These are phyloP conservation scores for Calonectria pseudoreteaudii DNA, from an alignment of 2,329 filamentous ascomycete species.

Conservation along the genomic window DNA sequence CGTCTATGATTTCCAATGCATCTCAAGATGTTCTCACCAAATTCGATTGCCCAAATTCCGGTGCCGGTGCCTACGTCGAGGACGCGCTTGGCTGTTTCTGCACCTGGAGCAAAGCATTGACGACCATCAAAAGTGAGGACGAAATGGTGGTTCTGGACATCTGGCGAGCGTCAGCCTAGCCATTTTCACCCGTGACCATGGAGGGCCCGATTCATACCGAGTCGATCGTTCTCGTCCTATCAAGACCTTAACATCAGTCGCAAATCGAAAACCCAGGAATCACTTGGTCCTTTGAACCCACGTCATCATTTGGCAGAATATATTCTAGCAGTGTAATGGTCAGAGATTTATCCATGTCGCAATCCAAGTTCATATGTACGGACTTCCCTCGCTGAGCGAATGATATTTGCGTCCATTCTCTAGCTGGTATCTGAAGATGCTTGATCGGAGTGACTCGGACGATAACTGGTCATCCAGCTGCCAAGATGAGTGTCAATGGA, in stretches of 20 bases:
- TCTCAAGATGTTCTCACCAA: constrained; percentile 9
- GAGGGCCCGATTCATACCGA: neutral
- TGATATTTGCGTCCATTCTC: constrained; percentile 30
- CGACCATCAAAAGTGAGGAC: constrained; percentile 25
- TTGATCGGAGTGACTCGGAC: constrained; percentile 28
- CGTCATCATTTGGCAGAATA: constrained; percentile 31
- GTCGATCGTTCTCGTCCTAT: constrained; percentile 30
- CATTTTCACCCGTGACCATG: no score
- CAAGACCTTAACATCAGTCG: neutral
- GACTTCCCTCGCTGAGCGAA: neutral
- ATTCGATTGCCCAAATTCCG: constrained; percentile 31
- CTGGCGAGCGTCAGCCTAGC: neutral
- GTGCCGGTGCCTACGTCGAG: constrained; percentile 32
- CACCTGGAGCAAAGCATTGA: constrained; percentile 12
- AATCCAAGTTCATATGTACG: constrained; percentile 9
- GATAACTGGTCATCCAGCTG: constrained; percentile 24
- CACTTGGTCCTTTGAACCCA: fast-evolving
- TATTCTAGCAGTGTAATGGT: constrained; percentile 1
- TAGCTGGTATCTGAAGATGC: constrained; percentile 29
- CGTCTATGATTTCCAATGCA: neutral
- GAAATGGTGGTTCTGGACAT: constrained; percentile 31
- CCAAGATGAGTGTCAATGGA: neutral
- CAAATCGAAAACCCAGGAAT: neutral
- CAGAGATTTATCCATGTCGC: fast-evolving
- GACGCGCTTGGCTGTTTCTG: constrained; percentile 22